Base-by-base conservation (phyloP, 805 yeast species). In the Saccharomycopsis olivae region DNA sequence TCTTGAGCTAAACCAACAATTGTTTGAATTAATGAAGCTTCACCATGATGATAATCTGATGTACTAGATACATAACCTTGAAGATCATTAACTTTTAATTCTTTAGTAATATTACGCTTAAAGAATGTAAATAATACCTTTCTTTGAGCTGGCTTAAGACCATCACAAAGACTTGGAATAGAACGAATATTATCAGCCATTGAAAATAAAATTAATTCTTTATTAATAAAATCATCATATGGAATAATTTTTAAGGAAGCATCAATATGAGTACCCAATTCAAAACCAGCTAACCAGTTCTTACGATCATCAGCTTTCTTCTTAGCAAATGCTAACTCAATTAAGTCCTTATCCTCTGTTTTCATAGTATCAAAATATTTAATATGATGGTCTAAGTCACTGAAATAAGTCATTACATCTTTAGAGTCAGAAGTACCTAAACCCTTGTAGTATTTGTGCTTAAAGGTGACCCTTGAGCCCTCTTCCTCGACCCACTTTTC, bases 121-220 rank as follows among this genome's bases (percentile, higher is more conserved):
- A 87, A 83, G 52, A 88, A 81, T 41, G 92, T 95, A 57, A 65
- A 92, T 50, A 92, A 62, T 34, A 92, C 94, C 56, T 92, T 92
- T 54, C 98, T 75, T 62, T 92, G 98, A 44, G 95, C 95, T 1
- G 98, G 98, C 59, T 92, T 92, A 49, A 92, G 75, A 1, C 98
- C 98, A 63, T 92, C 98, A 52, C 89, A 63, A 1, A 86, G 83
- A 5, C 87, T 83, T 1, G 98, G 98, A 53, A 92, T 86, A 0
- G 97, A 92, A 58, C 98, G 75, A 35, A 88, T 73, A 52, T 92
- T 88, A 61, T 92, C 98, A 2, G 97, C 96, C 84, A 92, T 81
- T 14, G 96, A 86, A 57, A 89, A 94, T 33, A 92, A 65, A 58
- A 94, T 92, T 52, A 92, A 71, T 57, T 92, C 98, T 56, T 92